These are phyloP conservation scores for Chimonanthus salicifolius DNA, from an alignment of 164 flowering plant species.

Conservation along the genomic window DNA sequence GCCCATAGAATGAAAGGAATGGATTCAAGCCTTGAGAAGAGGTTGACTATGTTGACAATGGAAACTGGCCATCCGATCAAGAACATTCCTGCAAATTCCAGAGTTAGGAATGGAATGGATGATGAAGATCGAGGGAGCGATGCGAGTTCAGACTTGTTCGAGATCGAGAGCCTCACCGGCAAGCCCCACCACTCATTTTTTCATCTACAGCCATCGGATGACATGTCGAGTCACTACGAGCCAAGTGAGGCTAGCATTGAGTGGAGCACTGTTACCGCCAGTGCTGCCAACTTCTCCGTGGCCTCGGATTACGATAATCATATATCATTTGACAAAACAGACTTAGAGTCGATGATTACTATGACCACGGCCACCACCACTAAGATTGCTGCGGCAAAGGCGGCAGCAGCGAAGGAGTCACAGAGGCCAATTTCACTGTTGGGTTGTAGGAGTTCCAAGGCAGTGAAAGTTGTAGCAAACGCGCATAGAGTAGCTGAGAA, in stretches of 20 bases:
- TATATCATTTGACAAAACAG: no score
- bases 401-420: constrained; percentile 10
- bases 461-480: constrained; percentile 38
- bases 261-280: constrained; percentile 77
- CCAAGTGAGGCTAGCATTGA: constrained; percentile 90
- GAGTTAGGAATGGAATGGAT: not conserved
- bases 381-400: not conserved
- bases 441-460: constrained; percentile 48
- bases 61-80: constrained; percentile 20
- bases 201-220: constrained; percentile 26
- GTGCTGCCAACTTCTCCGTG: constrained; percentile 56
- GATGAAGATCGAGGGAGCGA: constrained; percentile 41
- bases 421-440: constrained; percentile 24
- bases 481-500: constrained; percentile 15
- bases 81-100: constrained; percentile 17
- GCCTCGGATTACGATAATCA: constrained; percentile 32
- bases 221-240: constrained; percentile 45
- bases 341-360: not conserved
- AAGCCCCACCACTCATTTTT: constrained; percentile 33
- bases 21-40: constrained; percentile 22
- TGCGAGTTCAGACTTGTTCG: constrained; percentile 84
- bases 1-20: constrained; percentile 36
- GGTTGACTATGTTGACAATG: constrained; percentile 34
- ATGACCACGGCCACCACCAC: constrained; percentile 3
- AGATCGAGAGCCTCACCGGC: constrained; percentile 52